A percentile compares a stretch with the other conserved stretches of the same genome.
Evolutionary conservation across 805 yeast species (phyloP).

Genomic region (Ascoidea rubescens): DNA sequence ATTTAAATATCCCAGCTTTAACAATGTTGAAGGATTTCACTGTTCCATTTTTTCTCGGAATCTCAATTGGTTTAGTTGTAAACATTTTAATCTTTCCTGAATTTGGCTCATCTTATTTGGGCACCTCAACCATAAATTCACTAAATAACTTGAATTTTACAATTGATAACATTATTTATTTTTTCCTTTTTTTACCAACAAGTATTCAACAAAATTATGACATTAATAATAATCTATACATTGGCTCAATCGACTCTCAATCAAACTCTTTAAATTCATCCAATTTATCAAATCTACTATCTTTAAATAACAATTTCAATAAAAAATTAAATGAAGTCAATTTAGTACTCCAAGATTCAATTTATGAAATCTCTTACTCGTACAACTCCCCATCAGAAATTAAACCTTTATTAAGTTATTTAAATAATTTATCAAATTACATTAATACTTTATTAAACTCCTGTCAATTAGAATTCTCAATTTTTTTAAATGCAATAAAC

Average conservation of each 20-base stretch:
- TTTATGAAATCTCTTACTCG: constrained; percentile 35
- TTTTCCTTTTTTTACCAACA: constrained; percentile 16
- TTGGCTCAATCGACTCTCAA: constrained; percentile 12
- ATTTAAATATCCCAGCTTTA: constrained; percentile 18
- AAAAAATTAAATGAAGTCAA: constrained; percentile 21
- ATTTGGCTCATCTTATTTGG: constrained; percentile 35
- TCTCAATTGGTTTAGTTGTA: constrained; percentile 28
- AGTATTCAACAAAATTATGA: not conserved
- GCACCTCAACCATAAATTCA: constrained; percentile 25
- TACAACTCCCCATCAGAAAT: constrained; percentile 29
- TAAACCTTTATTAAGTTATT: constrained; percentile 19
- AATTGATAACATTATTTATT: constrained; percentile 23
- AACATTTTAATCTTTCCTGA: constrained; percentile 34
- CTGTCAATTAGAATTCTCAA: constrained; percentile 29
- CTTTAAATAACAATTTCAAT: constrained; percentile 19
- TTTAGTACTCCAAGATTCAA: constrained; percentile 29
- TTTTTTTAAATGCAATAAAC: constrained; percentile 14
- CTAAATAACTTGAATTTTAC: constrained; percentile 26
- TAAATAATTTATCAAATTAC: constrained; percentile 20
- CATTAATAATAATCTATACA: not conserved
- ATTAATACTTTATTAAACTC: constrained; percentile 31
- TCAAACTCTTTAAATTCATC: constrained; percentile 5
- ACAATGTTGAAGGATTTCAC: constrained; percentile 23
- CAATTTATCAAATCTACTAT: constrained; percentile 20
- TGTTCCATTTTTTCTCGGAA: constrained; percentile 31